phyloP scores from a whole-genome alignment of 2,329 filamentous ascomycete genomes.

The Xylaria sp. region DNA sequence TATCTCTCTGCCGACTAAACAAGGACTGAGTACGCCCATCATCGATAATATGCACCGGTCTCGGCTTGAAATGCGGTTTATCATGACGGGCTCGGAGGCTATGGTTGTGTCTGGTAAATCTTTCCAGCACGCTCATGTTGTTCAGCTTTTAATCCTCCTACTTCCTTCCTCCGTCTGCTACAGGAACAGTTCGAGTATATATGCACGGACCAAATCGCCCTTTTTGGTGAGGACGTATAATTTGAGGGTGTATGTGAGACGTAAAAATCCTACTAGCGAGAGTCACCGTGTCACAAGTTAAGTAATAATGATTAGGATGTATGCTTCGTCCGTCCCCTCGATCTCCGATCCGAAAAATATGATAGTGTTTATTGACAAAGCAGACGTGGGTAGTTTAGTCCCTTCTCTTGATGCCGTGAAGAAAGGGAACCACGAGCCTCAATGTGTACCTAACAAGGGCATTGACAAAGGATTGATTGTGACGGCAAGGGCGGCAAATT shows the following conservation, averaged over 20 bases:
- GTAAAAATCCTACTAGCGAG: background rate
- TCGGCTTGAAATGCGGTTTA: slow-evolving; percentile 41
- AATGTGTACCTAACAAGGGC: slow-evolving; percentile 3
- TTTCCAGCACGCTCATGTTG: slow-evolving; percentile 46
- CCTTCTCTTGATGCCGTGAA: slow-evolving; percentile 1
- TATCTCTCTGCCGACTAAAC: slow-evolving; percentile 44
- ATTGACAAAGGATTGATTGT: slow-evolving; percentile 14
- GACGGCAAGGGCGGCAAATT: slow-evolving; percentile 15
- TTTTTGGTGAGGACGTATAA: background rate
- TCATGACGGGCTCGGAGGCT: slow-evolving; percentile 39
- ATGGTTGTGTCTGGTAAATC: slow-evolving; percentile 44
- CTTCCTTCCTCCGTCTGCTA: background rate
- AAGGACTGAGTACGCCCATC: slow-evolving; percentile 41
- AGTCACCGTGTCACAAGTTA: background rate
- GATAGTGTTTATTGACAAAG: slow-evolving; percentile 13
- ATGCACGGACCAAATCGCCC: background rate
- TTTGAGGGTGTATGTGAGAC: background rate
- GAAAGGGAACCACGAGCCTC: slow-evolving; percentile 33
- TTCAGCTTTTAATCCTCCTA: background rate
- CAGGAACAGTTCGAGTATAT: background rate
- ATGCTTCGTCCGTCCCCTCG: background rate
- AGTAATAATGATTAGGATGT: slow-evolving; percentile 17
- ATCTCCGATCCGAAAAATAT: background rate
- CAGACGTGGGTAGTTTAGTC: background rate
- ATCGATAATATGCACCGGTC: slow-evolving; percentile 41